These are phyloP conservation scores for Artemisia annua DNA, from an alignment of 129 eudicot genomes.

Conservation along the genomic window DNA sequence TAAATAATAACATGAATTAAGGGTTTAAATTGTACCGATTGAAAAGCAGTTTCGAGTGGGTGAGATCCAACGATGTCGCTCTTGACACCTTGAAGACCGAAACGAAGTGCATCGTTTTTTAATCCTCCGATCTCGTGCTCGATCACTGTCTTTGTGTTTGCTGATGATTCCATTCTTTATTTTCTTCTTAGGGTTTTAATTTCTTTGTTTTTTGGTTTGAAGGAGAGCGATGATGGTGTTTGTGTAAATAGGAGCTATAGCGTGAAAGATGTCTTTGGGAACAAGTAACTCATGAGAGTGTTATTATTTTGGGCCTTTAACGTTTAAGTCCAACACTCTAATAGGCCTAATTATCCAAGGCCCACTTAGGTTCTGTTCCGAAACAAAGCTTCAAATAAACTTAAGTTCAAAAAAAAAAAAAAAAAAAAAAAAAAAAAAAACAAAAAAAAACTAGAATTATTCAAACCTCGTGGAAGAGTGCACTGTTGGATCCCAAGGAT, in stretches of 20 bases:
- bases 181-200: no score
- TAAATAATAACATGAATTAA: not conserved
- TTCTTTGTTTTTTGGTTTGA: slow-evolving; percentile 9
- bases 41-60: slow-evolving; percentile 75
- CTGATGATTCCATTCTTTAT: slow-evolving; percentile 11
- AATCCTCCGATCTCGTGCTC: slow-evolving; percentile 73
- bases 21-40: slow-evolving; percentile 28
- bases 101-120: slow-evolving; percentile 66
- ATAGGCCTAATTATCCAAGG: no score
- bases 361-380: no score
- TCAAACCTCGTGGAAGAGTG: slow-evolving; percentile 76
- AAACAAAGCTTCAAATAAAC: no score
- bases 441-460: slow-evolving; percentile 3
- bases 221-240: not conserved
- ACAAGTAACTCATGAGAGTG: not conserved
- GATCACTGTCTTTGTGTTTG: slow-evolving; percentile 43
- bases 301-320: no score
- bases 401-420: no score
- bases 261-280: slow-evolving; percentile 4
- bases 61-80: slow-evolving; percentile 84
- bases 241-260: slow-evolving; percentile 3
- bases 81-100: slow-evolving; percentile 80
- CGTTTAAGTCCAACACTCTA: no score
- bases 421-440: no score
- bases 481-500: slow-evolving; percentile 95